These are phyloP conservation scores for Dactylorhiza incarnata DNA, from an alignment of 106 monocot species.

Conservation along the genomic window DNA sequence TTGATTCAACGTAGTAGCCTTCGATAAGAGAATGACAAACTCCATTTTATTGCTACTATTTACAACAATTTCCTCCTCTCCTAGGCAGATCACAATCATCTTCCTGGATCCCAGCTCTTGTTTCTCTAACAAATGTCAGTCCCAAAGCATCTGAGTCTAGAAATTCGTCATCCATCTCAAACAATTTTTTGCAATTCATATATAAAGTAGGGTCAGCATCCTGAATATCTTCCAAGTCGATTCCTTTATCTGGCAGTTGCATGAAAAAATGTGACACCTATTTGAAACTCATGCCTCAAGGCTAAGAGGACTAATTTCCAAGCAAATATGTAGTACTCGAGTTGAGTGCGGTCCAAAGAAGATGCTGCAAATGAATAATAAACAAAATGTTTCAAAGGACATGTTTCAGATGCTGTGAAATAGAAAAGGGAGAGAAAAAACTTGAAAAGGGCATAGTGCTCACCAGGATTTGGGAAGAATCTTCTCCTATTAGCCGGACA, in stretches of 20 bases:
- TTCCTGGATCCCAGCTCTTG: conserved; percentile 28
- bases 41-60: conserved; percentile 51
- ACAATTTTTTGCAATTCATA: conserved; percentile 48
- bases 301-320: too few relatives aligned
- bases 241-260: too few relatives aligned
- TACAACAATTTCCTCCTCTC: conserved; percentile 56
- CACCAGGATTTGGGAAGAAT: conserved; percentile 77
- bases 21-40: conserved; percentile 52
- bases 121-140: conserved; percentile 51
- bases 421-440: too few relatives aligned
- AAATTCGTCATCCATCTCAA: conserved; percentile 59
- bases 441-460: neutral
- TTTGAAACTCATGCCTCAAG: too few relatives aligned
- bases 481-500: conserved; percentile 50
- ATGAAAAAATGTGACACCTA: too few relatives aligned
- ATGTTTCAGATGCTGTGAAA: too few relatives aligned
- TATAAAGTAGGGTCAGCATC: conserved; percentile 64
- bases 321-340: too few relatives aligned
- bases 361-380: too few relatives aligned
- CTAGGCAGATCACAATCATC: conserved; percentile 34
- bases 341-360: too few relatives aligned
- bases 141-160: conserved; percentile 61
- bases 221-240: conserved; percentile 41
- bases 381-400: too few relatives aligned
- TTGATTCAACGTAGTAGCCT: conserved; percentile 48